Evolutionary conservation across 2,329 filamentous ascomycete species (phyloP).

Genomic region (Neonectria hederae): DNA sequence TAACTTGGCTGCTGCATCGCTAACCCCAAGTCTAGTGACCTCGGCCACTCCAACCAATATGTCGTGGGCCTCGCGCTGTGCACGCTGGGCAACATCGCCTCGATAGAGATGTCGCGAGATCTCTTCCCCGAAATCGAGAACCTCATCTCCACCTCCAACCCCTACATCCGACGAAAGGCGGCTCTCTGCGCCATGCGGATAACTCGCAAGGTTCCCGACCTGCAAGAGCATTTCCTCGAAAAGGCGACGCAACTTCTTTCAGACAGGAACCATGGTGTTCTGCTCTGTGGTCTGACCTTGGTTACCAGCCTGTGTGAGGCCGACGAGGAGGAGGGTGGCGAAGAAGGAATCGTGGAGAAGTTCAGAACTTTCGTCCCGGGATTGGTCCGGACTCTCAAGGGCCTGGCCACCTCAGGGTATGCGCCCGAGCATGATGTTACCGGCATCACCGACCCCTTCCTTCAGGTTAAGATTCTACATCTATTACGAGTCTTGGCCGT

Average conservation of each 20-base stretch:
- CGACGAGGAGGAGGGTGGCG: constrained; percentile 91
- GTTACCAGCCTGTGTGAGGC: constrained; percentile 94
- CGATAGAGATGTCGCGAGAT: constrained; percentile 97
- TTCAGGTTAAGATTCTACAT: constrained; percentile 95
- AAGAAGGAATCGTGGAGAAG: constrained; percentile 88
- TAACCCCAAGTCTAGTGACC: constrained; percentile 69
- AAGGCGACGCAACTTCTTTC: constrained; percentile 89
- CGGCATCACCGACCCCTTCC: constrained; percentile 95
- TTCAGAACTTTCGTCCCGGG: constrained; percentile 87
- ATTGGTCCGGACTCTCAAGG: constrained; percentile 90
- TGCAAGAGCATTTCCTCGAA: constrained; percentile 96
- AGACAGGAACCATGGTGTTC: constrained; percentile 94
- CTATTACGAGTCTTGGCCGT: constrained; percentile 86
- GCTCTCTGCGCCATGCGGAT: constrained; percentile 99
- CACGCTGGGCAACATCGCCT: constrained; percentile 97
- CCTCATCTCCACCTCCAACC: constrained; percentile 90
- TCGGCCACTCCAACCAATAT: constrained; percentile 98
- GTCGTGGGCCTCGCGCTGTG: constrained; percentile 96
- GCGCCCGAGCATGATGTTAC: constrained; percentile 98
- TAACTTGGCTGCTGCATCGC: constrained; percentile 14
- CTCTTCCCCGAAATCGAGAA: constrained; percentile 95
- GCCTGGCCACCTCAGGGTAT: constrained; percentile 93
- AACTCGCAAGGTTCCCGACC: constrained; percentile 95
- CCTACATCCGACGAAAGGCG: constrained; percentile 97
- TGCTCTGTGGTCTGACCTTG: constrained; percentile 90